phyloP scores from a whole-genome alignment of 495 filamentous ascomycete genomes.

The Tuber borchii region DNA sequence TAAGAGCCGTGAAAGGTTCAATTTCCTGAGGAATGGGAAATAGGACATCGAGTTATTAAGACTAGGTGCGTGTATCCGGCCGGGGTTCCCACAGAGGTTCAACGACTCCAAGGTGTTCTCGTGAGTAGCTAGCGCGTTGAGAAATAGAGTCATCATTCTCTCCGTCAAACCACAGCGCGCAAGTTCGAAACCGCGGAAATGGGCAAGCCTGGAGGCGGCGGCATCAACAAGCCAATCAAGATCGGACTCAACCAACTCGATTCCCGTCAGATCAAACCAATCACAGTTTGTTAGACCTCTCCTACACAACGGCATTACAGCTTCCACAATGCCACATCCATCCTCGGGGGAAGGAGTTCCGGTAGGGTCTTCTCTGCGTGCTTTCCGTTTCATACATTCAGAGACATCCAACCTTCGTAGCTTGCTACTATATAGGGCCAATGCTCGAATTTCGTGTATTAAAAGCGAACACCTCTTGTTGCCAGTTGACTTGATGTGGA shows the following conservation, averaged over 20 bases:
- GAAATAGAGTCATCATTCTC: conserved; percentile 51
- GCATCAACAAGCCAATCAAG: conserved; percentile 62
- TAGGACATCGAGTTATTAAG: conserved; percentile 54
- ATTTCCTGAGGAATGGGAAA: conserved; percentile 62
- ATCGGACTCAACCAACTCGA: conserved; percentile 74
- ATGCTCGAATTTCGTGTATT: conserved; percentile 65
- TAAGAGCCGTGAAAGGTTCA: conserved; percentile 64
- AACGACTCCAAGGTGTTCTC: conserved; percentile 67
- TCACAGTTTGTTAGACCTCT: conserved; percentile 67
- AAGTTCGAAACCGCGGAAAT: conserved; percentile 74
- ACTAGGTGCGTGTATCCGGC: conserved; percentile 53
- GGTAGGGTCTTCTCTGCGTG: conserved; percentile 11
- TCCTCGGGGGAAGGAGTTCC: conserved; percentile 46
- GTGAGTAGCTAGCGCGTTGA: conserved; percentile 58
- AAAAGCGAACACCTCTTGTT: conserved; percentile 54
- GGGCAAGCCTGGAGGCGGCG: conserved; percentile 56
- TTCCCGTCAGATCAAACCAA: conserved; percentile 75
- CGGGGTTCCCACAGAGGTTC: conserved; percentile 69
- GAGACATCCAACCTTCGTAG: conserved; percentile 61
- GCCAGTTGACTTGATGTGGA: conserved; percentile 55
- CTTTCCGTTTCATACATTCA: conserved; percentile 34
- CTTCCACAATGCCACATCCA: conserved; percentile 72
- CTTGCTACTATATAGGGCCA: conserved; percentile 61
- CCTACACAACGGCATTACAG: conserved; percentile 68
- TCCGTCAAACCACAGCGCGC: conserved; percentile 68